Evolutionary conservation across 495 filamentous ascomycete genomes (phyloP).

Genomic region (Hypoxylon subgilvum): DNA sequence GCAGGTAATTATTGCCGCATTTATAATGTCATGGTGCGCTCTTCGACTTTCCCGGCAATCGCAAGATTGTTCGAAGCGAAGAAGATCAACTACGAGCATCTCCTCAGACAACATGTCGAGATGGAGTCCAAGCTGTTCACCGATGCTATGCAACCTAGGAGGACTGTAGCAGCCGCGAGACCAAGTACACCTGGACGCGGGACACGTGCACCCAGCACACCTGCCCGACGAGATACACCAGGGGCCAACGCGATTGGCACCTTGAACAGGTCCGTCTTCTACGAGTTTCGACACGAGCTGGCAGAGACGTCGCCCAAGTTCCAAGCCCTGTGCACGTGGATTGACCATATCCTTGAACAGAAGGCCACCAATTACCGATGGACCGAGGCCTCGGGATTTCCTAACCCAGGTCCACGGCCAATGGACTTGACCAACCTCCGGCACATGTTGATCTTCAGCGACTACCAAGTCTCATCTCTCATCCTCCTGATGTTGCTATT

Average conservation of each 20-base stretch:
- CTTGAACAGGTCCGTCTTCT: not conserved
- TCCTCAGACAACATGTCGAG: too few relatives aligned
- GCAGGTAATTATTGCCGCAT: too few relatives aligned
- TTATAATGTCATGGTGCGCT: too few relatives aligned
- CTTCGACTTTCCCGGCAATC: too few relatives aligned
- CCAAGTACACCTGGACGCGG: too few relatives aligned
- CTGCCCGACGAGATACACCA: too few relatives aligned
- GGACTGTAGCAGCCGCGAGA: too few relatives aligned
- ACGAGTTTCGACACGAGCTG: not conserved
- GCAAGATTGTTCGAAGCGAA: too few relatives aligned
- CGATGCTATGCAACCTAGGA: too few relatives aligned
- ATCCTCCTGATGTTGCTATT: slow-evolving; percentile 5
- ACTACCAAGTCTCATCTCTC: not conserved
- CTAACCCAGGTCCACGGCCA: not conserved
- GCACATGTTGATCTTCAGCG: slow-evolving; percentile 2
- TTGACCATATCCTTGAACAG: not conserved
- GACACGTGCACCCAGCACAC: not conserved
- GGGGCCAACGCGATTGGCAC: not conserved
- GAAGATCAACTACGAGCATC: too few relatives aligned
- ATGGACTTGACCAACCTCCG: not conserved
- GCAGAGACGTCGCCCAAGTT: not conserved
- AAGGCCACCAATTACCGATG: not conserved
- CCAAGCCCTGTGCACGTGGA: not conserved
- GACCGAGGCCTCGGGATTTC: not conserved
- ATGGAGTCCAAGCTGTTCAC: too few relatives aligned